These are phyloP conservation scores for Diaporthe amygdali DNA, from an alignment of 2,329 filamentous ascomycete genomes.

Conservation along the genomic window DNA sequence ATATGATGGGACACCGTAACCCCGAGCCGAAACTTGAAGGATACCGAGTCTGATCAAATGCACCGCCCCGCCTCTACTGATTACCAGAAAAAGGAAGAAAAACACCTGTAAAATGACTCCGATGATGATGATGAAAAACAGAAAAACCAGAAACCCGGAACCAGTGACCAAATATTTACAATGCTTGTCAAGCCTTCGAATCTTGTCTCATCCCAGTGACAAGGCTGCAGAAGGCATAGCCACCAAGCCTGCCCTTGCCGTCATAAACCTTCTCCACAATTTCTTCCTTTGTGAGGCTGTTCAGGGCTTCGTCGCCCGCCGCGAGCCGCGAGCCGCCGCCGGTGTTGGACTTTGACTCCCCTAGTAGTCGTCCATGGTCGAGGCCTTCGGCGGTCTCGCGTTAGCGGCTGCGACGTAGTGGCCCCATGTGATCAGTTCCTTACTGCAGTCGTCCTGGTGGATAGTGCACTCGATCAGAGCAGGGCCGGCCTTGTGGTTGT, in stretches of 20 bases:
- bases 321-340: slow-evolving; percentile 7
- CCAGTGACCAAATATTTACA: slow-evolving; percentile 9
- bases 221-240: slow-evolving; percentile 23
- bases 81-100: slow-evolving; percentile 15
- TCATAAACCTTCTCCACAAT: slow-evolving; percentile 22
- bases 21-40: slow-evolving; percentile 10
- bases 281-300: neutral
- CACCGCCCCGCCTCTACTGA: neutral
- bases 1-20: slow-evolving; percentile 16
- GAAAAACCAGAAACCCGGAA: neutral
- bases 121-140: neutral
- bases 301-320: neutral
- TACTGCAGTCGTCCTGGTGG: slow-evolving; percentile 34
- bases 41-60: slow-evolving; percentile 22
- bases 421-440: slow-evolving; percentile 35
- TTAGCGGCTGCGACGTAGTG: slow-evolving; percentile 34
- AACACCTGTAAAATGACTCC: slow-evolving; percentile 16
- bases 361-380: slow-evolving; percentile 22
- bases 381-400: slow-evolving; percentile 30
- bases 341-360: slow-evolving; percentile 2
- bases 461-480: slow-evolving; percentile 34
- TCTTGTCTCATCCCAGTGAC: slow-evolving; percentile 18
- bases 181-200: neutral
- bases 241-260: slow-evolving; percentile 21
- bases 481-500: slow-evolving; percentile 29